Percentiles rank a stretch among this genome's conserved stretches.
phyloP scores from a whole-genome alignment of 2,329 filamentous ascomycete species.

The Endocalyx cinctus region DNA sequence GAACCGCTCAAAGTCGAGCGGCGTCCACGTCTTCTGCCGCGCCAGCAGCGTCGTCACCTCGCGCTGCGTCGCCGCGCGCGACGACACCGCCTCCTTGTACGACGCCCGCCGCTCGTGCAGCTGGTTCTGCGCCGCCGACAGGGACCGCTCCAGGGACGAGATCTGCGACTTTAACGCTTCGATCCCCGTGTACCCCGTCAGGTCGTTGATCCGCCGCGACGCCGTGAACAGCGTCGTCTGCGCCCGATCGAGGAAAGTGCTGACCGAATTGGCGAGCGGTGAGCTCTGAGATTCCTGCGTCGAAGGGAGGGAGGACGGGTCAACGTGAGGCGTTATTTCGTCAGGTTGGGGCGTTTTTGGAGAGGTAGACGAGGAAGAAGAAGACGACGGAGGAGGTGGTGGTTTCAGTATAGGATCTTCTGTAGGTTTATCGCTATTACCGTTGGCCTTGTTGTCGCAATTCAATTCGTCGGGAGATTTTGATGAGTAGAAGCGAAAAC shows the following conservation, averaged over 20 bases:
- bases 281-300: slow-evolving; percentile 39
- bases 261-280: slow-evolving; percentile 47
- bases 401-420: too few relatives aligned
- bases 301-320: slow-evolving; percentile 35
- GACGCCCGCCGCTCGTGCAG: slow-evolving; percentile 68
- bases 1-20: slow-evolving; percentile 86
- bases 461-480: too few relatives aligned
- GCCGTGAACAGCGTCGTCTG: slow-evolving; percentile 81
- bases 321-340: slow-evolving; percentile 3
- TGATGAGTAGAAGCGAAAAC: too few relatives aligned
- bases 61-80: slow-evolving; percentile 83
- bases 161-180: slow-evolving; percentile 81
- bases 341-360: slow-evolving; percentile 3
- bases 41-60: slow-evolving; percentile 94
- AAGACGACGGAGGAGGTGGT: too few relatives aligned
- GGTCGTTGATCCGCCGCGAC: slow-evolving; percentile 83
- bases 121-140: slow-evolving; percentile 54
- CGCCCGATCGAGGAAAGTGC: slow-evolving; percentile 78
- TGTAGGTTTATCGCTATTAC: too few relatives aligned
- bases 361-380: slow-evolving; percentile 3
- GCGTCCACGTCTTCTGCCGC: slow-evolving; percentile 87
- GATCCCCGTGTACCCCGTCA: slow-evolving; percentile 92
- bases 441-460: too few relatives aligned
- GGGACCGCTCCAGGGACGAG: slow-evolving; percentile 56
- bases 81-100: slow-evolving; percentile 79